Percentiles rank a stretch among this genome's conserved stretches.
These are phyloP conservation scores for Umbelopsis isabellina DNA, from an alignment of 192 early-diverging fungal species.

Conservation along the genomic window DNA sequence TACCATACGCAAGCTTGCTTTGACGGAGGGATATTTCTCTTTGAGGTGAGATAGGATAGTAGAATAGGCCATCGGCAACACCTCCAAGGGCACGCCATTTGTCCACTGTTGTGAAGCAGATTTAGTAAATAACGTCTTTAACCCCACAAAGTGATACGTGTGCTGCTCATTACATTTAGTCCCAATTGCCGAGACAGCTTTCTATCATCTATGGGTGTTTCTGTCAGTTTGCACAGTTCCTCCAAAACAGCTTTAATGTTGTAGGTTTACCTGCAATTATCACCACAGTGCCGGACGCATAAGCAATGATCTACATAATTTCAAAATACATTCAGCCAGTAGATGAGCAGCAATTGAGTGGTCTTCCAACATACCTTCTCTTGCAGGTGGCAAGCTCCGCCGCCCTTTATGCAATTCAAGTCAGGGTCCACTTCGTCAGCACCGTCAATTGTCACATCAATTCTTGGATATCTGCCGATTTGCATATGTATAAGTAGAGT, in stretches of 20 bases:
- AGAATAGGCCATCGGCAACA: slow-evolving; percentile 82
- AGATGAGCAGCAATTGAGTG: no score
- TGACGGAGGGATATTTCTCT: slow-evolving; percentile 39
- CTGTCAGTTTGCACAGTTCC: not conserved
- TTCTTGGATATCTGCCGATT: slow-evolving; percentile 58
- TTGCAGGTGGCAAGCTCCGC: slow-evolving; percentile 91
- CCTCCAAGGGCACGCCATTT: slow-evolving; percentile 90
- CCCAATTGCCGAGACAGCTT: slow-evolving; percentile 83
- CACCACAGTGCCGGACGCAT: slow-evolving; percentile 79
- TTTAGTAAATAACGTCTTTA: not conserved
- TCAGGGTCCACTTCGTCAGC: slow-evolving; percentile 85
- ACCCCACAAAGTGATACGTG: no score
- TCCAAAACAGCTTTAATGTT: not conserved
- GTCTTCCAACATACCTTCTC: slow-evolving; percentile 70
- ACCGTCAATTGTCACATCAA: slow-evolving; percentile 93
- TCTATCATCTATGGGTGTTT: slow-evolving; percentile 48
- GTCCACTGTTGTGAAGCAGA: slow-evolving; percentile 65
- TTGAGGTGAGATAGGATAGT: slow-evolving; percentile 57
- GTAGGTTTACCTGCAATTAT: slow-evolving; percentile 68
- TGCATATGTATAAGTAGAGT: not conserved
- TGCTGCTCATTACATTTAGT: slow-evolving; percentile 53
- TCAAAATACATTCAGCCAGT: no score
- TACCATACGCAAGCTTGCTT: slow-evolving; percentile 76
- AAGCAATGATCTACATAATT: slow-evolving; percentile 60
- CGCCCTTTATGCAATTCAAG: slow-evolving; percentile 95